Conservation (phyloP, 768 basidiomycete species). For the Strobilomyces echinocephalus region DNA sequence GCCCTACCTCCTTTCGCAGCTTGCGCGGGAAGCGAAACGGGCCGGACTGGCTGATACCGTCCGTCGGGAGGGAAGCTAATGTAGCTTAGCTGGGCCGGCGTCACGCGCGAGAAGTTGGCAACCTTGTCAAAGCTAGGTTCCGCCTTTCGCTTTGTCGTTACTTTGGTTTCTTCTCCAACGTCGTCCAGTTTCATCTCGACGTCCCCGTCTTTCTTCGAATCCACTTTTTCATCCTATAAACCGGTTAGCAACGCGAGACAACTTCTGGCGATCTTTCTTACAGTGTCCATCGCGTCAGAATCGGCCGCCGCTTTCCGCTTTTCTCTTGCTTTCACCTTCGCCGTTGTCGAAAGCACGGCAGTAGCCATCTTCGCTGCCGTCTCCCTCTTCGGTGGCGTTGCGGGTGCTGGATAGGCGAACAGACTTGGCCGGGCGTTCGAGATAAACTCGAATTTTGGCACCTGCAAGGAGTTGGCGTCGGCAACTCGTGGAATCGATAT, state of each 20-base stretch:
- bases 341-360: constrained; percentile 95
- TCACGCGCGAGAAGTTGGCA: constrained; percentile 88
- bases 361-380: constrained; percentile 87
- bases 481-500: neutral
- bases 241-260: constrained; percentile 12
- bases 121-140: constrained; percentile 76
- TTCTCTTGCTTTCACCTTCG: constrained; percentile 92
- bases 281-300: constrained; percentile 76
- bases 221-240: constrained; percentile 50
- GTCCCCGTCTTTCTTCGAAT: constrained; percentile 56
- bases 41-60: constrained; percentile 86
- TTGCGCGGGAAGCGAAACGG: constrained; percentile 50
- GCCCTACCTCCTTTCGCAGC: constrained; percentile 34
- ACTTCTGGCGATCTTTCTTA: constrained; percentile 34
- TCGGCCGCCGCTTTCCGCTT: constrained; percentile 87
- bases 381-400: constrained; percentile 90
- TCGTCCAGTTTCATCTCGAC: constrained; percentile 79
- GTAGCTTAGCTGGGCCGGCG: constrained; percentile 80
- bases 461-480: constrained; percentile 40
- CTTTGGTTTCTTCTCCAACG: constrained; percentile 47
- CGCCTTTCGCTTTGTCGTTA: constrained; percentile 51
- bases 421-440: constrained; percentile 88
- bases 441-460: constrained; percentile 88
- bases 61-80: constrained; percentile 75
- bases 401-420: constrained; percentile 86